Conservation (phyloP, 805 yeast genomes). For the Candida anglica region DNA sequence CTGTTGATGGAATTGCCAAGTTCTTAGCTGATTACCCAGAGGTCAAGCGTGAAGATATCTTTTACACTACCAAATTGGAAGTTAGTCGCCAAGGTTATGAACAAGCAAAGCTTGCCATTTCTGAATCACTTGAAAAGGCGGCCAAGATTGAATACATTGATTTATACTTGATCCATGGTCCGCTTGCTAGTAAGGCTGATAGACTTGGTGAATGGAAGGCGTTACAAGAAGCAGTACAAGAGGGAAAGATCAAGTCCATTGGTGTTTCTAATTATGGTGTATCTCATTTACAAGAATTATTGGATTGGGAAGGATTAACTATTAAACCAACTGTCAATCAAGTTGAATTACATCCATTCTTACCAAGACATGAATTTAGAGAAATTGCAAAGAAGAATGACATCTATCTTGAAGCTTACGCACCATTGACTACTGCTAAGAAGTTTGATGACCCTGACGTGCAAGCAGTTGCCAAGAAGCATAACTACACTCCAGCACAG, state of each 20-base stretch:
- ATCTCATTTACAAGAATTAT: conserved; percentile 34
- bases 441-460: neutral
- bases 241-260: conserved; percentile 8
- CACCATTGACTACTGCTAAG: conserved; percentile 46
- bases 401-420: conserved; percentile 60
- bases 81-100: neutral
- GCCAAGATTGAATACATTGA: conserved; percentile 5
- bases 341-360: conserved; percentile 60
- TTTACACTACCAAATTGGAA: neutral
- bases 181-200: conserved; percentile 9
- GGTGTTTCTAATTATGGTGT: conserved; percentile 9
- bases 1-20: neutral
- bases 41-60: neutral
- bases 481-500: conserved; percentile 57
- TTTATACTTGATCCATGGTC: conserved; percentile 8
- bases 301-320: conserved; percentile 44
- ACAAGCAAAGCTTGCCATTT: neutral
- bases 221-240: conserved; percentile 8
- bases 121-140: neutral
- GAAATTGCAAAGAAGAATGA: conserved; percentile 41
- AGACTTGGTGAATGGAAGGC: conserved; percentile 5
- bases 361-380: conserved; percentile 45
- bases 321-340: conserved; percentile 70
- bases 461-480: conserved; percentile 43
- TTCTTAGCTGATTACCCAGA: too few species aligned